Percentiles rank a stretch among this genome's conserved stretches.
Conservation (phyloP, 495 filamentous ascomycete species). For the Penicillium soppii region DNA sequence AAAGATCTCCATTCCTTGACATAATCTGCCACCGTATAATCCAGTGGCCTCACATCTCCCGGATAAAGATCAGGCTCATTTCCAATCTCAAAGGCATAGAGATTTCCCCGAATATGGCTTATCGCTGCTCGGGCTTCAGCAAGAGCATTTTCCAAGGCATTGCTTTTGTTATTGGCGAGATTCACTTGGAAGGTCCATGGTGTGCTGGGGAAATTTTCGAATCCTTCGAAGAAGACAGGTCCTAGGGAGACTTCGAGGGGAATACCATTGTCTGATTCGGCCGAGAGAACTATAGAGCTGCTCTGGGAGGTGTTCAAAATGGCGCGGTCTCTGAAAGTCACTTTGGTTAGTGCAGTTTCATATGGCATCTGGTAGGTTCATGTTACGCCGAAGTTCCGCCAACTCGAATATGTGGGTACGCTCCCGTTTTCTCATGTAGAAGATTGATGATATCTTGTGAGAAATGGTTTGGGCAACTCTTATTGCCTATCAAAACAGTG, state of each 20-base stretch:
- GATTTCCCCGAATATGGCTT: constrained; percentile 12
- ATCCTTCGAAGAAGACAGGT: constrained; percentile 11
- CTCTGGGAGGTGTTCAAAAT: constrained; percentile 14
- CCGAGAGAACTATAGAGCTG: constrained; percentile 11
- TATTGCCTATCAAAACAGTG: constrained; percentile 3
- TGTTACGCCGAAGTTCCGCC: constrained; percentile 16
- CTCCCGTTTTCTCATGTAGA: constrained; percentile 9
- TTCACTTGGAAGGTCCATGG: constrained; percentile 20
- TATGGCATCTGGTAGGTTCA: background rate
- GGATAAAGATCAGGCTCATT: constrained; percentile 20
- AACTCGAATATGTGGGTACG: constrained; percentile 13
- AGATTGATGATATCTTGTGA: constrained; percentile 15
- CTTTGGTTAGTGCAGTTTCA: background rate
- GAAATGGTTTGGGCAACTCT: constrained; percentile 12
- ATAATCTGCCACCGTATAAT: constrained; percentile 11
- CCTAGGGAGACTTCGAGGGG: constrained; percentile 14
- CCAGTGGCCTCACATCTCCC: constrained; percentile 6
- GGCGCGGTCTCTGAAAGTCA: constrained; percentile 8
- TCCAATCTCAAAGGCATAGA: constrained; percentile 16
- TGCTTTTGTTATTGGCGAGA: constrained; percentile 17
- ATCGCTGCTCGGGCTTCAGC: constrained; percentile 10
- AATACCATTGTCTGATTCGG: constrained; percentile 12
- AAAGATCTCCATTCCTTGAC: constrained; percentile 14
- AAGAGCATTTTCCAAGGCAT: constrained; percentile 13
- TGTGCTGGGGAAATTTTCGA: constrained; percentile 16